phyloP scores from a whole-genome alignment of 2,329 filamentous ascomycete genomes.

The Alternaria hordeiaustralica region DNA sequence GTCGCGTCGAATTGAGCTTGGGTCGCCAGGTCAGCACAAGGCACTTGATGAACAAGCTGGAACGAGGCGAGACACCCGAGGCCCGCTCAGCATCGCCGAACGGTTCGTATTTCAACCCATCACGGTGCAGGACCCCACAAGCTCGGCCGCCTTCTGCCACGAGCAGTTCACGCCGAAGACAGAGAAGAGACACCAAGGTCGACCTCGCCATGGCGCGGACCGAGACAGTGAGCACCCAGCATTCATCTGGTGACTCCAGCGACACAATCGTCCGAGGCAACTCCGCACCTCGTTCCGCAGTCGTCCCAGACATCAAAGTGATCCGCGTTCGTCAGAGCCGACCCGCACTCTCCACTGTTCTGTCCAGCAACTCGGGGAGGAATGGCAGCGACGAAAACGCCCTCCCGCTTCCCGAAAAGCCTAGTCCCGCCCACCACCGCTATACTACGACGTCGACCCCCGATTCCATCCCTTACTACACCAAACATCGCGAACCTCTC shows the following conservation, averaged over 20 bases:
- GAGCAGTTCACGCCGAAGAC: conserved; percentile 38
- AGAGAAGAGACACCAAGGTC: conserved; percentile 37
- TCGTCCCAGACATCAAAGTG: conserved; percentile 27
- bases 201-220: conserved; percentile 27
- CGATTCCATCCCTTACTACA: conserved; percentile 30
- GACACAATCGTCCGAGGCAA: conserved; percentile 29
- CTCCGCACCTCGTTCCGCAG: conserved; percentile 15
- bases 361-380: conserved; percentile 39
- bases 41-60: conserved; percentile 45
- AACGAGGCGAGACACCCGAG: conserved; percentile 45
- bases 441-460: conserved; percentile 30
- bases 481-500: conserved; percentile 35
- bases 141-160: conserved; percentile 38
- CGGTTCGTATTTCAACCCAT: conserved; percentile 42
- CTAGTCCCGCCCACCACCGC: conserved; percentile 18
- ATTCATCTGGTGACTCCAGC: conserved; percentile 32
- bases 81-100: conserved; percentile 45
- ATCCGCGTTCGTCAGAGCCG: conserved; percentile 36
- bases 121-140: conserved; percentile 36
- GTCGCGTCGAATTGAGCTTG: conserved; percentile 47
- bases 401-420: conserved; percentile 15
- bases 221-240: conserved; percentile 25
- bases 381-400: conserved; percentile 26
- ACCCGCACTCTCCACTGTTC: conserved; percentile 43
- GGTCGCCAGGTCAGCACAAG: conserved; percentile 49